Evolutionary conservation across 148 eudicot genomes (phyloP), one percentile per base, ranked within the genome.

Genomic region (Mesembryanthemum crystallinum): DNA sequence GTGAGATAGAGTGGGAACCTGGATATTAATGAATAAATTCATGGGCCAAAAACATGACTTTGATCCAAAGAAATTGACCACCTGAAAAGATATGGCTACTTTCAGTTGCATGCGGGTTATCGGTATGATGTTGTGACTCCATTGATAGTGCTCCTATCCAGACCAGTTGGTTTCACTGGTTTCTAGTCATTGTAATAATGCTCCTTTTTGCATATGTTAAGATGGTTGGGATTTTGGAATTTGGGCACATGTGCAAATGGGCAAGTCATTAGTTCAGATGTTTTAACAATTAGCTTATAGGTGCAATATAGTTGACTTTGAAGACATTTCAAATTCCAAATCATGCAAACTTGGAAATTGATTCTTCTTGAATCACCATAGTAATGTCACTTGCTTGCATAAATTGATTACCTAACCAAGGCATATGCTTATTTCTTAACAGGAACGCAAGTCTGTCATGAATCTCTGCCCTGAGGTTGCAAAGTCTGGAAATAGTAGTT

Each of bases 381-480:
- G n/a, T 47, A 4, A 29, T 35, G 7, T 43, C 7, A 32, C 33
- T 28, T 6, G 27, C 45, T 20, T 42, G 64, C 20, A 29, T 54
- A 24, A 67, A 39, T 69, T 42, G 30, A 13, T 75, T 15, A 20
- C 27, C 15, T 64, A 42, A 47, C 42, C 28, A 18, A 25, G 32
- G 69, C 47, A 39, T 72, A 37, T 39, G 54, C 77, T 8, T 5
- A 65, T 49, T 35, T 73, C 33, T 80, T 54, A 5, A 63, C 85
- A 95, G 99, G 96, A 92, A 78, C 84, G 89, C 72, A 85, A 86
- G 73, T 87, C 98, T 49, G 81, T 80, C 17, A 59, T 72, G 64
- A 82, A 87, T 83, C 78, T 96, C 37, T 96, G 99, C 80, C 88
- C 98, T 0, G 85, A 69, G 81, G 84, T 96, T 39, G 99, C 98